Base-by-base conservation (phyloP, 805 yeast genomes). In the Yamadazyma sp. region DNA sequence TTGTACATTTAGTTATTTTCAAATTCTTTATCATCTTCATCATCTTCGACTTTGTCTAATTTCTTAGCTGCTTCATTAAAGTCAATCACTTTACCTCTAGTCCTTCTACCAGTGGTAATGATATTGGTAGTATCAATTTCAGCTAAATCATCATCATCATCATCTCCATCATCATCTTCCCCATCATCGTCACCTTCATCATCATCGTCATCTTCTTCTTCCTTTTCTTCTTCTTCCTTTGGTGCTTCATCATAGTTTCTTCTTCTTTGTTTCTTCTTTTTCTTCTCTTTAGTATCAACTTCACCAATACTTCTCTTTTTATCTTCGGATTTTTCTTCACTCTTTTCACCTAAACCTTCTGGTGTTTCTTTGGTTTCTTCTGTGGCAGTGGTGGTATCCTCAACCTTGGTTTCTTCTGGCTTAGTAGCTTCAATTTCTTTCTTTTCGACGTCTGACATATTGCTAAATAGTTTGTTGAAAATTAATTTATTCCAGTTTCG, bases 81-180 rank as follows among this genome's bases (percentile, higher is more conserved):
- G 61, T 88, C 96, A 48, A 89, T 82, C 13, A 82, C 83, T 53
- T 80, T 83, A 11, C 96, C 95, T 48, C 97, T 76, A 6, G 96
- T 88, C 69, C 96, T 84, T 62, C 95, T 74, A 10, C 94, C 93
- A 12, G 77, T 64, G n/a, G 82, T 72, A 45, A 87, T 87, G 55
- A 88, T 87, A 61, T 88, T 89, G 25, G 87, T 66, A 25, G 82
- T 70, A 53, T 86, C 95, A 47, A 88, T 85, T 60, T 83, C 95
- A 23, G 73, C 71, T 45, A 86, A 67, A 49, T 83, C 91, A 49
- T 85, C 95, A 40, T 76, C 76, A 27, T 72, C 80, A 43, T 75
- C 80, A 30, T 72, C 65, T 12, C 55, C 73, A 6, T 55, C 58
- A 34, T 62, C 75, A 40, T 75, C 76, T 28, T 70, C 79, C 43